Conservation (phyloP, 345 rosid species). For the Toxicodendron radicans region DNA sequence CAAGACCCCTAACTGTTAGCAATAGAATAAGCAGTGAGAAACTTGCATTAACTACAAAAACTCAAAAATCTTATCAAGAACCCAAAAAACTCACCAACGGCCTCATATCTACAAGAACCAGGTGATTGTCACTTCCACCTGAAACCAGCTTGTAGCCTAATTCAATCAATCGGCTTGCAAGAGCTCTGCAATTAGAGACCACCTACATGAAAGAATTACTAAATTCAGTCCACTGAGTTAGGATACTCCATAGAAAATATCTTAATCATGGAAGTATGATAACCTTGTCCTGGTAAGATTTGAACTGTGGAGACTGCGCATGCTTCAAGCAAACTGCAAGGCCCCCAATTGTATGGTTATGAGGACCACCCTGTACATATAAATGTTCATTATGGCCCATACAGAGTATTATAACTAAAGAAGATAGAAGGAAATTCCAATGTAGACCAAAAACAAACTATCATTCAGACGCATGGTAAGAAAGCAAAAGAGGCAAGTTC, state of each 20-base stretch:
- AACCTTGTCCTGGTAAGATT: constrained; percentile 79
- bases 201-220: constrained; percentile 45
- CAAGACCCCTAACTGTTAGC: background rate
- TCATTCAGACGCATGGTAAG: background rate
- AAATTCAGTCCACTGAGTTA: background rate
- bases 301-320: constrained; percentile 69
- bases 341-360: constrained; percentile 94
- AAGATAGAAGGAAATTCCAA: background rate
- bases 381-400: background rate
- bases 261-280: constrained; percentile 2
- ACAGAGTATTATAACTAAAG: background rate
- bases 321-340: constrained; percentile 90
- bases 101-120: constrained; percentile 87
- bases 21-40: background rate
- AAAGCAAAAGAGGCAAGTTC: background rate
- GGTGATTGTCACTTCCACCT: constrained; percentile 91
- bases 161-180: constrained; percentile 69
- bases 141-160: constrained; percentile 83
- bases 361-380: constrained; percentile 83
- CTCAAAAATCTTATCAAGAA: background rate
- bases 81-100: constrained; percentile 54
- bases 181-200: constrained; percentile 72
- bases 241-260: background rate
- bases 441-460: background rate
- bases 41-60: background rate